Percentiles rank a stretch among this genome's conserved stretches.
Conservation (phyloP, 148 eudicot genomes). For the Cornus kousa region DNA sequence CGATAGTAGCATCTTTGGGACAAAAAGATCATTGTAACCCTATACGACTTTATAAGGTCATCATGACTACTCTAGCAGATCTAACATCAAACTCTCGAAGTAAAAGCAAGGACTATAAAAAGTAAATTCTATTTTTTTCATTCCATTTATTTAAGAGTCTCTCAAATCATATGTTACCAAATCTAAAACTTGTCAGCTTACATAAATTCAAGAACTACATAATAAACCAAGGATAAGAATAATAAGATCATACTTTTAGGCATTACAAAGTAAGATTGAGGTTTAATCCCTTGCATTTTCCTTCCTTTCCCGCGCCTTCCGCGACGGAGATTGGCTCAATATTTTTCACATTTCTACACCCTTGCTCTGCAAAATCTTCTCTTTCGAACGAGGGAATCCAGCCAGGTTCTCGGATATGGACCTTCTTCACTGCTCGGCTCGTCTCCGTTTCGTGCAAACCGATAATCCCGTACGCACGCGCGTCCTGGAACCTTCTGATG, state of each 20-base stretch:
- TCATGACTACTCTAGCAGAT: too few species aligned
- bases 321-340: not conserved
- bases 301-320: not conserved
- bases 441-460: not conserved
- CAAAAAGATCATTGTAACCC: too few species aligned
- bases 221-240: too few species aligned
- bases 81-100: too few species aligned
- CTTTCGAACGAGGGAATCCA: constrained; percentile 20
- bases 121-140: too few species aligned
- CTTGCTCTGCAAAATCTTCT: constrained; percentile 15
- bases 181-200: too few species aligned
- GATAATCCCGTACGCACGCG: not conserved
- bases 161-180: too few species aligned
- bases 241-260: not conserved
- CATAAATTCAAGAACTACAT: too few species aligned
- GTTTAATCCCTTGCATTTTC: constrained; percentile 23
- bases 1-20: too few species aligned
- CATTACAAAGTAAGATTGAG: constrained; percentile 39
- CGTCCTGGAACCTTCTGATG: constrained; percentile 15
- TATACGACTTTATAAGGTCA: too few species aligned
- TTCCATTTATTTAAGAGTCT: too few species aligned
- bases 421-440: not conserved
- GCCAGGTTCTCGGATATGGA: constrained; percentile 3
- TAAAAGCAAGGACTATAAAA: too few species aligned
- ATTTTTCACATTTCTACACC: not conserved